phyloP scores from a whole-genome alignment of 73 alveolate genomes.

The Uronychia binucleata region DNA sequence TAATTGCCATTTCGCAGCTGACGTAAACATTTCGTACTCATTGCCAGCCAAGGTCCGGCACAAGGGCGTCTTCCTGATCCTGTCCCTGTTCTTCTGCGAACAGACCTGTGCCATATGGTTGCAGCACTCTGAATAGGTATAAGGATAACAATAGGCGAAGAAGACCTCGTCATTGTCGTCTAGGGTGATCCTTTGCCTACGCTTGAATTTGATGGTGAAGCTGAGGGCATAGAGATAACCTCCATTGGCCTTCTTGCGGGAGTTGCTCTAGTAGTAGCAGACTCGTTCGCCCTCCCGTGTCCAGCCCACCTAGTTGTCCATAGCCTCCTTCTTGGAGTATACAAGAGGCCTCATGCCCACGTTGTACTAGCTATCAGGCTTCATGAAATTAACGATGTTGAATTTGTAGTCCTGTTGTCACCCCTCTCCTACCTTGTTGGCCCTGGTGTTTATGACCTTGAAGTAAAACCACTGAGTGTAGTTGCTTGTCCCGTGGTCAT shows the following conservation, averaged over 20 bases:
- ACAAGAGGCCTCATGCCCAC: constrained; percentile 80
- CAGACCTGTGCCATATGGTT: constrained; percentile 17
- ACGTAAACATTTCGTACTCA: constrained; percentile 35
- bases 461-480: constrained; percentile 99
- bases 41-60: constrained; percentile 60
- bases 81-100: constrained; percentile 20
- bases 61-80: constrained; percentile 52
- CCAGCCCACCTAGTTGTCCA: constrained; percentile 24
- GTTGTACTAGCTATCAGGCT: constrained; percentile 78
- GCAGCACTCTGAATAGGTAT: constrained; percentile 74
- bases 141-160: constrained; percentile 94
- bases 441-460: constrained; percentile 93
- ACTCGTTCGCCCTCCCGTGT: constrained; percentile 5
- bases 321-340: constrained; percentile 61
- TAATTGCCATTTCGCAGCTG: constrained; percentile 38
- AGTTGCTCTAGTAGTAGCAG: constrained; percentile 11
- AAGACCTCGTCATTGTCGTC: constrained; percentile 68
- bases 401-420: constrained; percentile 92
- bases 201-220: constrained; percentile 12
- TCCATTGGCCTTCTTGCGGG: constrained; percentile 45
- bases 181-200: too few species aligned
- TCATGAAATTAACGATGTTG: constrained; percentile 88
- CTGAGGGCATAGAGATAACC: constrained; percentile 21
- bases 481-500: too few species aligned
- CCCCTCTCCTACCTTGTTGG: too few species aligned